These are phyloP conservation scores for Alliaria petiolata DNA, from an alignment of 345 rosid genomes.

Conservation along the genomic window DNA sequence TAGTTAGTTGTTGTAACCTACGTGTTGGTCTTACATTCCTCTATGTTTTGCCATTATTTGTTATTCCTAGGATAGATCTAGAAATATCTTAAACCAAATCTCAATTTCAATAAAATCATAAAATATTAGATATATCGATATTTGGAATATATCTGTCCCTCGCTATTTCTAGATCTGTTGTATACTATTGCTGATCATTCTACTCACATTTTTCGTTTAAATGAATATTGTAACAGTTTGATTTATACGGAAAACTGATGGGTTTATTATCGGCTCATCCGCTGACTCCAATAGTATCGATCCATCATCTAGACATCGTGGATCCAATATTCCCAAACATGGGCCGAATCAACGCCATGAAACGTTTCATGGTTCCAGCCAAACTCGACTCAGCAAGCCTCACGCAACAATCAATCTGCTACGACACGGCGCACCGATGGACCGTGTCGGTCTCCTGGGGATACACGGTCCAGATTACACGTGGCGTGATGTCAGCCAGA, in stretches of 20 bases:
- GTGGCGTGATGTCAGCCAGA: conserved; percentile 46
- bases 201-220: neutral
- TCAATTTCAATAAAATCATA: neutral
- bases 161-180: neutral
- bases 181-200: neutral
- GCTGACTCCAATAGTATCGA: conserved; percentile 53
- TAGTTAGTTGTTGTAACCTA: neutral
- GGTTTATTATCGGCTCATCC: conserved; percentile 86
- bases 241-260: conserved; percentile 49
- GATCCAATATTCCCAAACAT: conserved; percentile 63
- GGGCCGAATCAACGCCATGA: conserved; percentile 43
- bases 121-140: neutral
- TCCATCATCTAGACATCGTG: conserved; percentile 67
- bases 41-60: neutral
- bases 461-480: conserved; percentile 53
- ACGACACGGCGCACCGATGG: conserved; percentile 53
- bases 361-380: conserved; percentile 39
- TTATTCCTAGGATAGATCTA: conserved; percentile 19
- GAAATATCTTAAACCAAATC: neutral
- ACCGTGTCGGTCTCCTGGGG: conserved; percentile 83
- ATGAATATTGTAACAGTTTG: conserved; percentile 39
- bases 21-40: conserved; percentile 16
- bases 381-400: conserved; percentile 60
- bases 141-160: neutral
- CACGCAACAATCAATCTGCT: conserved; percentile 70